Base-by-base conservation (phyloP, 1,284 basidiomycete species). In the Phlebopus sp. region DNA sequence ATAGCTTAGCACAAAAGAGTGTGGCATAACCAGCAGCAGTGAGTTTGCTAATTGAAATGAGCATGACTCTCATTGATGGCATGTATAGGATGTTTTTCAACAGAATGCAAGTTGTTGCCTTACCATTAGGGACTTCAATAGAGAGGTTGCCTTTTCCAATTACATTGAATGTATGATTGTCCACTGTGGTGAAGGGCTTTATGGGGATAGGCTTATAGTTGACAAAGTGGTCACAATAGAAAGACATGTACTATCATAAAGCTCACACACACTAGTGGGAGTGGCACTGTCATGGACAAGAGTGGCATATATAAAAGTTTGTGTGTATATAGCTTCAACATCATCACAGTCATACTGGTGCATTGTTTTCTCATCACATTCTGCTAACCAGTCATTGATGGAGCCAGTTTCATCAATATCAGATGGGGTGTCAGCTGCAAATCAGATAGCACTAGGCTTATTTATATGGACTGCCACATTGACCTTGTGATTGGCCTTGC, bases 1-100 rank as follows among this genome's bases (percentile, higher is more conserved):
- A 96, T 87, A 92, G 96, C 2, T 21, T 6, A 3, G 2, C 15
- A 17, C 13, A 15, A 41, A 73, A 71, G 0, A 53, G 58, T 2
- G 54, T 41, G 0, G 49, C 30, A 40, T 60, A 69, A 0, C 71
- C 67, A 1, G 45, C 38, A 2, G 63, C 50, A 13, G 67, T 62
- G 4, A 73, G 57, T 9, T 52, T 45, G 5, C 69, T 59, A 38
- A 72, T 57, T 0, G 68, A 74, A 2, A 72, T 48, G 0, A 72
- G 55, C 2, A 64, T 71, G 35, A 62, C 64, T 1, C 59, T 60
- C 31, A 70, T 63, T 6, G 59, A 54, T 0, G 67, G 34, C 25
- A 27, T 51, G n/a, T n/a, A 69, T 0, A 73, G 56, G 4, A 73
- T 67, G n/a, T 72, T 55, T 0, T 50, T 64, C 5, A 74, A 63